Evolutionary conservation across 495 filamentous ascomycete species (phyloP), one percentile per base, ranked within the genome.

Genomic region (Coniosporium apollinis): DNA sequence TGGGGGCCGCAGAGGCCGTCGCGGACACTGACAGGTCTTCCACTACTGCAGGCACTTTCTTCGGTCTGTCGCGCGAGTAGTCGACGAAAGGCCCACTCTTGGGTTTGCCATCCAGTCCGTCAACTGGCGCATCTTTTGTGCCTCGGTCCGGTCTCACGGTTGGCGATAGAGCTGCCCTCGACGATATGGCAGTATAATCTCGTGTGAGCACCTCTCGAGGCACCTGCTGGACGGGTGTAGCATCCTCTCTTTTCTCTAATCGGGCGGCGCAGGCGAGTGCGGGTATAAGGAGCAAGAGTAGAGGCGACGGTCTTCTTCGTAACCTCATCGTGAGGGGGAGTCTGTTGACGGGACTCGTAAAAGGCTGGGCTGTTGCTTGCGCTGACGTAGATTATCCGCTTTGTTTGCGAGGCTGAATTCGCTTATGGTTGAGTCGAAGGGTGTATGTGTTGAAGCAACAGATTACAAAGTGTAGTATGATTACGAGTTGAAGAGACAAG

Each of bases 41-140:
- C 26, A 73, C 66, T 37, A 70, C 57, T 55, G 78, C 64, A 54
- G 45, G 51, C 2, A 37, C 42, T 19, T 45, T 47, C 38, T 54
- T 56, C 36, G 45, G 48, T 33, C 49, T 30, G 4, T 59, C 50
- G 4, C 50, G 42, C 22, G 52, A 49, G n/a, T 52, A 44, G 14
- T 64, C 64, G 3, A 64, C 53, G 28, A 50, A 61, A 2, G 91
- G 89, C 6, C 89, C 89, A 17, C 73, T 72, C 53, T 97, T 89
- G 21, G 89, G 89, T 62, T 84, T 86, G 18, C 89, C 89, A 66
- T 97, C 89, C 43, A 83, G 79, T 22, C 89, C 91, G 53, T 97
- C 89, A 4, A 96, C 79, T 1, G 91, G 89, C 43, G 82, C 82
- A 63, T 89, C 75, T 59, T 81, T 83, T 40, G 82, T 85, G 32